phyloP scores from a whole-genome alignment of 306 rosid genomes.

The Arachis hypogaea region DNA sequence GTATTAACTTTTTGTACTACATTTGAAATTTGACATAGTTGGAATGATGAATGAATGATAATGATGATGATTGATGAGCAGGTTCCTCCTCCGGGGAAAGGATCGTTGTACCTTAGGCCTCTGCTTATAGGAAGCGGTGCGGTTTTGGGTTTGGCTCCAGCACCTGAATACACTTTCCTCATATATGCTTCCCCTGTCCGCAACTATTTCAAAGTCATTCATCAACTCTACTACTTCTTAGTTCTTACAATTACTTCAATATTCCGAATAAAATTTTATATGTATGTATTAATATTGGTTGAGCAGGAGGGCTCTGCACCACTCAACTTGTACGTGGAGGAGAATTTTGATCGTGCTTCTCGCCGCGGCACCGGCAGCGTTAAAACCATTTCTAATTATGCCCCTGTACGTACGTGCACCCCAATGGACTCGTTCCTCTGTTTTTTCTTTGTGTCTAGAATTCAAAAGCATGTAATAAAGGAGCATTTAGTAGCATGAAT shows the following conservation, averaged over 20 bases:
- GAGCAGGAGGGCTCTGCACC: constrained; percentile 83
- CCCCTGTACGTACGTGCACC: constrained; percentile 55
- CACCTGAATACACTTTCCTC: constrained; percentile 81
- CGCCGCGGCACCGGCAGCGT: constrained; percentile 79
- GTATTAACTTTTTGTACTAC: too few species aligned
- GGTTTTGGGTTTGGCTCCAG: constrained; percentile 73
- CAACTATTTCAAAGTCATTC: constrained; percentile 75
- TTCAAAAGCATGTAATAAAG: not conserved
- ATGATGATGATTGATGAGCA: constrained; percentile 29
- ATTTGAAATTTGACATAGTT: not conserved
- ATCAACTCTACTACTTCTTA: not conserved
- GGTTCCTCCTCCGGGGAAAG: constrained; percentile 90
- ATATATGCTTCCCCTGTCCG: constrained; percentile 89
- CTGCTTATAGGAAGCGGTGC: constrained; percentile 85
- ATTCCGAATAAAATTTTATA: too few species aligned
- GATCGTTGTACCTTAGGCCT: constrained; percentile 85
- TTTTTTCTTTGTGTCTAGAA: too few species aligned
- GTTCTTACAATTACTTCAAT: not conserved
- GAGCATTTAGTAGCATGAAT: not conserved
- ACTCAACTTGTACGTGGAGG: constrained; percentile 74
- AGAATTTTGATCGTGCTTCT: constrained; percentile 81
- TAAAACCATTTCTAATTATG: constrained; percentile 84
- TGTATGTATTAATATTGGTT: not conserved
- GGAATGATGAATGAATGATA: not conserved
- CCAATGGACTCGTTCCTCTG: too few species aligned